phyloP scores from a whole-genome alignment of 257 asterid species.

The Solanum chiquidenum region DNA sequence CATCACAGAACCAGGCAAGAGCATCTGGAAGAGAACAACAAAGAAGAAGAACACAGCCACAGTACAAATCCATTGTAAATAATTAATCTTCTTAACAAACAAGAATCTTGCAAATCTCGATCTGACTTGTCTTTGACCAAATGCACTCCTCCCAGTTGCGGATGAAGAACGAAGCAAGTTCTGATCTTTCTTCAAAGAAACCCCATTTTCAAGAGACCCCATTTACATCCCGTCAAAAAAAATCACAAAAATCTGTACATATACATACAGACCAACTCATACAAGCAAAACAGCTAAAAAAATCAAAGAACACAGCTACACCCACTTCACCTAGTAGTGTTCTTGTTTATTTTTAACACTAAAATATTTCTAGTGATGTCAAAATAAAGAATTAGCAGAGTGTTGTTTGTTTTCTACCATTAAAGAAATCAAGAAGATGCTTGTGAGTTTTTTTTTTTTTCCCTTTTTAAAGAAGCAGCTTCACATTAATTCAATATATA shows the following conservation, averaged over 20 bases:
- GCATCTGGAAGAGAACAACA: slow-evolving; percentile 47
- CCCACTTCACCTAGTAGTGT: neutral
- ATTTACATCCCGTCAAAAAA: slow-evolving; percentile 49
- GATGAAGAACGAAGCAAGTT: slow-evolving; percentile 37
- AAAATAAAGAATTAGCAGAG: neutral
- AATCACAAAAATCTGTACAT: neutral
- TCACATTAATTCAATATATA: neutral
- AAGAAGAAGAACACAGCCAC: slow-evolving; percentile 55
- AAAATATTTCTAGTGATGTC: neutral
- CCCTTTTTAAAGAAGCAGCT: neutral
- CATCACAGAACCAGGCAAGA: slow-evolving; percentile 43
- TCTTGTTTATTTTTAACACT: neutral
- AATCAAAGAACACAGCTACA: neutral
- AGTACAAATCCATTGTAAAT: slow-evolving; percentile 41
- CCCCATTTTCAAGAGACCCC: slow-evolving; percentile 72
- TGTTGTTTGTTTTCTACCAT: neutral
- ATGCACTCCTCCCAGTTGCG: slow-evolving; percentile 6
- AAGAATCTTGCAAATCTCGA: slow-evolving; percentile 74
- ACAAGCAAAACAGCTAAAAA: neutral
- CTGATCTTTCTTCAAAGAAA: slow-evolving; percentile 41
- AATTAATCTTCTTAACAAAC: slow-evolving; percentile 46
- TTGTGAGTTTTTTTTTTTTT: neutral
- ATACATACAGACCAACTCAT: neutral
- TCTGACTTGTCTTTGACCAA: slow-evolving; percentile 46
- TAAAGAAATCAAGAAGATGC: slow-evolving; percentile 14